Percentiles rank a stretch among this genome's conserved stretches.
Evolutionary conservation across 78 protist species (phyloP).

Genomic region (Planoprotostelium fungivorum): DNA sequence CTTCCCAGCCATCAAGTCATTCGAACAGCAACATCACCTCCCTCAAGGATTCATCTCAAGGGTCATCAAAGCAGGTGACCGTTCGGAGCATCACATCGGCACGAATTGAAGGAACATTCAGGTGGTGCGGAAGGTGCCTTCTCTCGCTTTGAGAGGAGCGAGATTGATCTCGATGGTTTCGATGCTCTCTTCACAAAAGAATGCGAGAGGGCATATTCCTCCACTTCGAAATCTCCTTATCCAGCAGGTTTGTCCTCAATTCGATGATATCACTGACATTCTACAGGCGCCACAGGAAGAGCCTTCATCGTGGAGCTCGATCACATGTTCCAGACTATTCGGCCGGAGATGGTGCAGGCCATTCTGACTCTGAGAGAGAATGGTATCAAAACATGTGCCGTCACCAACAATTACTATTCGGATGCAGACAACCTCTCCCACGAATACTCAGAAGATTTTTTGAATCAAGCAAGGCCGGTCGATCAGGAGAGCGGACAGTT

Average conservation of each 20-base stretch:
- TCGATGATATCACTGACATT: background rate
- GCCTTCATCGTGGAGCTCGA: background rate
- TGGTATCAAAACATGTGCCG: background rate
- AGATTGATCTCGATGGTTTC: background rate
- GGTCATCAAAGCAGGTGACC: background rate
- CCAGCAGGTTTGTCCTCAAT: no score
- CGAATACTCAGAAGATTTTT: background rate
- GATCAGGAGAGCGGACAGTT: background rate
- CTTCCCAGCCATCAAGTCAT: background rate
- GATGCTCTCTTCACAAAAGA: background rate
- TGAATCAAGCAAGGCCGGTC: background rate
- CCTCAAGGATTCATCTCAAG: background rate
- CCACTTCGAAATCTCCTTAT: no score
- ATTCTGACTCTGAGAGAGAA: background rate
- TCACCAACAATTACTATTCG: background rate
- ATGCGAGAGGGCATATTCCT: background rate
- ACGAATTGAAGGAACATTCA: no score
- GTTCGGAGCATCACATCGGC: no score
- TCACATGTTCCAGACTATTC: background rate
- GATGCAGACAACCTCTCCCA: background rate
- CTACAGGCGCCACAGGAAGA: background rate
- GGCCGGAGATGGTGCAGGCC: background rate
- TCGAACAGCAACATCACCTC: background rate
- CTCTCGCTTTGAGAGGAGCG: background rate
- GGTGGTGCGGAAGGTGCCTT: no score